Base-by-base conservation (phyloP, 2,329 filamentous ascomycete species). In the Cladosporium sp. region DNA sequence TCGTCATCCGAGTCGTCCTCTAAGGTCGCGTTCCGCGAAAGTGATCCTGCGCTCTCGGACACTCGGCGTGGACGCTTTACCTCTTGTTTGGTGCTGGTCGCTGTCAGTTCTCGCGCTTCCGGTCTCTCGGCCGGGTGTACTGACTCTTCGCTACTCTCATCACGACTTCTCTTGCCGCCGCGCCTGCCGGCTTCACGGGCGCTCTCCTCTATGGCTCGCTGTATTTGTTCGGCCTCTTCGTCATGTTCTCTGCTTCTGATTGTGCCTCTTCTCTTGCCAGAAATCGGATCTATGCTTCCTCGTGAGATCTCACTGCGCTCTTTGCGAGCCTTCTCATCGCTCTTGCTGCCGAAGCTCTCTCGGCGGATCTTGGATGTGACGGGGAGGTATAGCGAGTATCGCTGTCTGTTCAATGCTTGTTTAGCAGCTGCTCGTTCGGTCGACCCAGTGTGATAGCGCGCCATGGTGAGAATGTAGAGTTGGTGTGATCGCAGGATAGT, bases 161-260 rank as follows among this genome's bases (percentile, higher is more conserved):
- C 96, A 61, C 93, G 84, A 61, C 86, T 87, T 68, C 94, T 82
- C 77, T 99, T 99, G 22, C 84, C 81, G 68, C 89, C 85, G 62
- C 88, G 82, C 52, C 77, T 81, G 37, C 77, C 77, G 35, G 74
- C 78, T 42, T 95, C 90, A 68, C 90, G 87, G 75, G 92, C 97
- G 77, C 94, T 99, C 61, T 95, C 92, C 73, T 97, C 93, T 65
- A 99, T 91, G 28, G 93, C 94, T 64, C 89, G 85, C 56, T 91
- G 85, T 37, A 99, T 74, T 67, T 92, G 87, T 71, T 95, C 91
- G 66, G 96, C 92, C 74, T 99, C 94, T 63, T 97, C 92, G 66
- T 97, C 97, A 20, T 91, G 93, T 40, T 93, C 92, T 61, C 93
- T 86, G 71, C 94, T 99, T 70, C 97, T 96, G 91, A 97, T 97